Evolutionary conservation across 805 yeast genomes (phyloP).

Genomic region (Nakazawaea holstii): DNA sequence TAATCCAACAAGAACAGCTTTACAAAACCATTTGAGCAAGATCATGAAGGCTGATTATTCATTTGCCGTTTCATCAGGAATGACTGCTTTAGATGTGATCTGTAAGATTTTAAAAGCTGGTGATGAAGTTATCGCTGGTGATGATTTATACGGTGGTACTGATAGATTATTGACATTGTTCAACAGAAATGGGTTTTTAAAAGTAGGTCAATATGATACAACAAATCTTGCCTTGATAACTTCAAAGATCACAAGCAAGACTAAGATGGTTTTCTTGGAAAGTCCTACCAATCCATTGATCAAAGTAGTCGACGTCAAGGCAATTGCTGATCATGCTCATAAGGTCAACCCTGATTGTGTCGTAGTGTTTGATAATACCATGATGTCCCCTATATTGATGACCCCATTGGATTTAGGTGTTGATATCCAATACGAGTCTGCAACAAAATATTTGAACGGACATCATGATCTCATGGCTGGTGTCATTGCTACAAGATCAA

Average conservation of each 20-base stretch:
- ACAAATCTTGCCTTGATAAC: constrained; percentile 61
- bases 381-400: constrained; percentile 91
- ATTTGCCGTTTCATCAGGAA: constrained; percentile 84
- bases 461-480: constrained; percentile 99
- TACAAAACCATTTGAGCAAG: constrained; percentile 73
- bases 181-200: constrained; percentile 55
- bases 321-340: constrained; percentile 65
- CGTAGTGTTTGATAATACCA: constrained; percentile 89
- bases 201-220: constrained; percentile 76
- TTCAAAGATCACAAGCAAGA: constrained; percentile 46
- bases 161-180: constrained; percentile 77
- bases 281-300: constrained; percentile 93
- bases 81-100: constrained; percentile 89
- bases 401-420: constrained; percentile 82
- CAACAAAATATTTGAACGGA: constrained; percentile 88
- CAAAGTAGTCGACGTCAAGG: constrained; percentile 75
- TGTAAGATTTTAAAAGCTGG: constrained; percentile 70
- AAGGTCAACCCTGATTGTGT: constrained; percentile 57
- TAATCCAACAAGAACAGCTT: constrained; percentile 81
- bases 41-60: constrained; percentile 75
- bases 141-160: constrained; percentile 92
- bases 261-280: constrained; percentile 81
- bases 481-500: constrained; percentile 64
- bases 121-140: constrained; percentile 92
- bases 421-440: constrained; percentile 90